Evolutionary conservation across 1,139 yeast genomes (phyloP).

Genomic region (Candida tunisiensis): DNA sequence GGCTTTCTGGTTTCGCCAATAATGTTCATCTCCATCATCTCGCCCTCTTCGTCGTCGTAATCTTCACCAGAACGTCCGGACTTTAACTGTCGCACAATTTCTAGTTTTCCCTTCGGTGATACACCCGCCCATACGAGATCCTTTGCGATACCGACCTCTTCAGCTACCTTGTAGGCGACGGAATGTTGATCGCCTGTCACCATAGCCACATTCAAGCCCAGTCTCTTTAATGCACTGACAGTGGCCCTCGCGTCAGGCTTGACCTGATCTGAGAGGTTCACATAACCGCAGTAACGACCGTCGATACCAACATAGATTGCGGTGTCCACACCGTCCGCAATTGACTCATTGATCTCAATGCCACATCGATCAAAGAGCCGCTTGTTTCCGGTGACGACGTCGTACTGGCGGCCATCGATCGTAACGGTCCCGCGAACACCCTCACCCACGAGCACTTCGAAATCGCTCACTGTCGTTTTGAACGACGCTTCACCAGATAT

Average conservation of each 20-base stretch:
- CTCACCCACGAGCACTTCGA: slow-evolving; percentile 46
- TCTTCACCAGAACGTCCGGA: slow-evolving; percentile 10
- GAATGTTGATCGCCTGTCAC: slow-evolving; percentile 72
- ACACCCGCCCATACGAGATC: slow-evolving; percentile 61
- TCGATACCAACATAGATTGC: slow-evolving; percentile 32
- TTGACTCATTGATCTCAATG: slow-evolving; percentile 5
- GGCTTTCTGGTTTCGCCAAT: too few species aligned
- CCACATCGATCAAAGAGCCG: slow-evolving; percentile 8
- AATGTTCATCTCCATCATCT: neutral
- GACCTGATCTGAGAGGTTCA: slow-evolving; percentile 54
- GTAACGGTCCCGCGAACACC: slow-evolving; percentile 51
- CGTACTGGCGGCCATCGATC: slow-evolving; percentile 9
- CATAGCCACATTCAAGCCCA: slow-evolving; percentile 61
- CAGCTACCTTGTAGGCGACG: slow-evolving; percentile 52
- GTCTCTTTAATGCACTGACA: slow-evolving; percentile 33
- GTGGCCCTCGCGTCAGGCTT: slow-evolving; percentile 51
- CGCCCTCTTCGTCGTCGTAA: slow-evolving; percentile 1
- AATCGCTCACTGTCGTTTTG: slow-evolving; percentile 21
- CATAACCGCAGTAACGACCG: slow-evolving; percentile 39
- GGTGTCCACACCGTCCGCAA: slow-evolving; percentile 6
- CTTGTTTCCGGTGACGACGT: slow-evolving; percentile 5
- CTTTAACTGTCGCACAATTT: slow-evolving; percentile 44
- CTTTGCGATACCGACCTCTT: slow-evolving; percentile 45
- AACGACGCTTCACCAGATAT: slow-evolving; percentile 16
- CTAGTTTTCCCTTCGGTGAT: slow-evolving; percentile 62